These are phyloP conservation scores for Pseudonitzschia pungens DNA, from an alignment of 108 stramenopile genomes.

Conservation along the genomic window DNA sequence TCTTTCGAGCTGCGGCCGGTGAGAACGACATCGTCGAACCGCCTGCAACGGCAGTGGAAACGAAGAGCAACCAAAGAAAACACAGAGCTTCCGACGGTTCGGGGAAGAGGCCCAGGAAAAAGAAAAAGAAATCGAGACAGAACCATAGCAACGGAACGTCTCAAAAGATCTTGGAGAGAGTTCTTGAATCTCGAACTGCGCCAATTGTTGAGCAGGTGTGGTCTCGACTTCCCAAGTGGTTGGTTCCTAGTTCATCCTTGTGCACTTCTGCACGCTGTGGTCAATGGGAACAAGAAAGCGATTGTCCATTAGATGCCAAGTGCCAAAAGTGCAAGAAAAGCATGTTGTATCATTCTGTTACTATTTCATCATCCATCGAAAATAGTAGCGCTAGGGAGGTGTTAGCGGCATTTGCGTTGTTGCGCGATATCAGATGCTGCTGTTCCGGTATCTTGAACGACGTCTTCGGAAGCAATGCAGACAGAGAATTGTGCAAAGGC, in stretches of 20 bases:
- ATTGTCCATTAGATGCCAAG: neutral
- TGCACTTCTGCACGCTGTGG: neutral
- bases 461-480: neutral
- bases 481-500: neutral
- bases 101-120: neutral
- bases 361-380: neutral
- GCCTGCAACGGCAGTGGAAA: neutral
- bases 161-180: neutral
- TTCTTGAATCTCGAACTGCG: neutral
- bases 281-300: slow-evolving; percentile 2
- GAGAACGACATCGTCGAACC: neutral
- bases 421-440: slow-evolving; percentile 28
- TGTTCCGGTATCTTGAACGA: slow-evolving; percentile 1
- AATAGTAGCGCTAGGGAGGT: neutral
- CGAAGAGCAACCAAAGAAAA: neutral
- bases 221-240: neutral
- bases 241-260: slow-evolving; percentile 1
- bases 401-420: slow-evolving; percentile 15
- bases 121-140: neutral
- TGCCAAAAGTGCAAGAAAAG: neutral
- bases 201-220: neutral
- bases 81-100: neutral
- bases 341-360: slow-evolving; percentile 6
- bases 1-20: slow-evolving; percentile 13
- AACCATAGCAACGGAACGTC: too few species aligned